Conservation (phyloP, 257 asterid species). For the Scutellaria barbata region DNA sequence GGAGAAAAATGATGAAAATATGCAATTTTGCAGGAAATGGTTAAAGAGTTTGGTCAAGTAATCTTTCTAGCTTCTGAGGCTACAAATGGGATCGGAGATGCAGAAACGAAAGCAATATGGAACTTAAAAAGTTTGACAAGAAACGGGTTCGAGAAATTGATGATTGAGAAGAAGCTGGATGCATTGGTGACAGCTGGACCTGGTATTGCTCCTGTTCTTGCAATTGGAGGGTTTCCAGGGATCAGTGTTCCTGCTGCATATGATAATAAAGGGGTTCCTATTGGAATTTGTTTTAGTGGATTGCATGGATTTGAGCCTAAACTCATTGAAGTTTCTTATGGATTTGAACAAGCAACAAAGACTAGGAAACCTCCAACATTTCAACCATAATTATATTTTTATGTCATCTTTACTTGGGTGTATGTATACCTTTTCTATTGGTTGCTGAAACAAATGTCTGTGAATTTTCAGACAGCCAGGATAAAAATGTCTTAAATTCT, state of each 20-base stretch:
- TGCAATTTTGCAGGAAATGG: conserved; percentile 40
- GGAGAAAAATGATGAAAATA: too few species aligned
- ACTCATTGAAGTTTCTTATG: conserved; percentile 62
- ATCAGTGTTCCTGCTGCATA: conserved; percentile 70
- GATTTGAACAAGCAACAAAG: conserved; percentile 63
- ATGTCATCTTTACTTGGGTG: too few species aligned
- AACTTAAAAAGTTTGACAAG: too few species aligned
- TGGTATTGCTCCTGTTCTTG: conserved; percentile 46
- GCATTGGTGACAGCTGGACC: conserved; percentile 60
- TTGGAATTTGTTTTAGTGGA: conserved; percentile 75
- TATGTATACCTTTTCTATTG: conserved; percentile 1
- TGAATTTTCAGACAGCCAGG: too few species aligned
- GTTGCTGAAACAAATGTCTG: not conserved
- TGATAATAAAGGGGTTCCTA: conserved; percentile 60
- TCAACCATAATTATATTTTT: too few species aligned
- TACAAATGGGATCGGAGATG: conserved; percentile 57
- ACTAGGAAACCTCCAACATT: conserved; percentile 47
- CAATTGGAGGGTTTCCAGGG: conserved; percentile 74
- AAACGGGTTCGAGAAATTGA: conserved; percentile 44
- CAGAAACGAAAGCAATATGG: conserved; percentile 40
- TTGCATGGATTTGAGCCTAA: conserved; percentile 58
- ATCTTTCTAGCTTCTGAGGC: conserved; percentile 56
- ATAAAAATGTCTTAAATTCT: too few species aligned
- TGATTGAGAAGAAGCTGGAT: conserved; percentile 56
- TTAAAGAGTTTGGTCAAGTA: conserved; percentile 50